Evolutionary conservation across 257 asterid genomes (phyloP).

Genomic region (Petunia axillaris): DNA sequence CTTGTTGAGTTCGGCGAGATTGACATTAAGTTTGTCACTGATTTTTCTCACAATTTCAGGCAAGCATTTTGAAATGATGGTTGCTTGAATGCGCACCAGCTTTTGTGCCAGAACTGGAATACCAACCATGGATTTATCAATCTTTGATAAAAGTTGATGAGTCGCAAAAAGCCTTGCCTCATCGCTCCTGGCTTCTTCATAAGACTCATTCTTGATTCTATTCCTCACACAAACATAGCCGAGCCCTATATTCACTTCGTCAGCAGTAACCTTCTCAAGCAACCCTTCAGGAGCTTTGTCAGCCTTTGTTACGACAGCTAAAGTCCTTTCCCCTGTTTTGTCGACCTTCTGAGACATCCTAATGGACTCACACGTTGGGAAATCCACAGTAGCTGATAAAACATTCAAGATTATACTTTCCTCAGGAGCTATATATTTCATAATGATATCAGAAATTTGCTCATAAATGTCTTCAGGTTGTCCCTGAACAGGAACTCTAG

Average conservation of each 20-base stretch:
- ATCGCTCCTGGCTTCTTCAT: constrained; percentile 34
- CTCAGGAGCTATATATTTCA: constrained; percentile 37
- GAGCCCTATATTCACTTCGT: constrained; percentile 3
- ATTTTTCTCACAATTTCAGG: constrained; percentile 42
- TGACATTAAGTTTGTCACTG: constrained; percentile 33
- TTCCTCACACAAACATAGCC: constrained; percentile 36
- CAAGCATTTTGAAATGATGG: constrained; percentile 36
- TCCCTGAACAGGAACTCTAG: constrained; percentile 50
- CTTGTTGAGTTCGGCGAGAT: constrained; percentile 34
- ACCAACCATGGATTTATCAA: constrained; percentile 41
- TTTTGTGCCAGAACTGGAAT: constrained; percentile 43
- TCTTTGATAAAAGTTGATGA: constrained; percentile 35
- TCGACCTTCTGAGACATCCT: constrained; percentile 50
- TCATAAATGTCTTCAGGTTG: constrained; percentile 54
- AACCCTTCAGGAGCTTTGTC: constrained; percentile 42
- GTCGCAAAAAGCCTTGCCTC: constrained; percentile 34
- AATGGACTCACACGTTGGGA: constrained; percentile 45
- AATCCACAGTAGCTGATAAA: constrained; percentile 41
- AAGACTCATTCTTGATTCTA: constrained; percentile 39
- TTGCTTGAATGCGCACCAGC: constrained; percentile 41
- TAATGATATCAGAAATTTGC: constrained; percentile 38
- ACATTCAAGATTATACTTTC: constrained; percentile 47
- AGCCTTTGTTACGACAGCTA: constrained; percentile 45
- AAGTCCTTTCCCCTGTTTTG: constrained; percentile 40
- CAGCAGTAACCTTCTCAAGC: constrained; percentile 37